Evolutionary conservation across 2,329 filamentous ascomycete genomes (phyloP).

Genomic region (Moelleriella libera): DNA sequence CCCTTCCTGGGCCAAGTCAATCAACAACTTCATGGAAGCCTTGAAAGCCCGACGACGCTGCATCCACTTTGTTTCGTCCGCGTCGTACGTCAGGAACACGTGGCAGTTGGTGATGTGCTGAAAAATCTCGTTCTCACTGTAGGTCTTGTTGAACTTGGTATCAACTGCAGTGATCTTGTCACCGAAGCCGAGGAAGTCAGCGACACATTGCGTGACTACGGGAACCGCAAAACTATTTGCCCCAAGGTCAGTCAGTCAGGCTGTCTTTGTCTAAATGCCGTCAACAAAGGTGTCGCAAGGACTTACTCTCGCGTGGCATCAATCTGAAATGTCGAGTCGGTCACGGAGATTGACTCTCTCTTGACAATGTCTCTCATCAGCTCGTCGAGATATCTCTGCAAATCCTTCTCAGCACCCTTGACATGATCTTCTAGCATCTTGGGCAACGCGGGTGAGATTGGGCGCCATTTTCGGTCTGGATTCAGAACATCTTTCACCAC

Average conservation of each 20-base stretch:
- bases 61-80: slow-evolving; percentile 10
- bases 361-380: slow-evolving; percentile 6
- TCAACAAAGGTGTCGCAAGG: background rate
- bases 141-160: slow-evolving; percentile 2
- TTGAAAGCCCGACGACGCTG: slow-evolving; percentile 9
- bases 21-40: slow-evolving; percentile 7
- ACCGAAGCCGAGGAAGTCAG: slow-evolving; percentile 10
- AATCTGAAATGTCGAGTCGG: slow-evolving; percentile 6
- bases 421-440: background rate
- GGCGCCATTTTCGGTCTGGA: background rate
- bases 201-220: slow-evolving; percentile 9
- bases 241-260: background rate
- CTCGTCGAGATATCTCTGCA: slow-evolving; percentile 3
- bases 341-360: slow-evolving; percentile 6
- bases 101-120: slow-evolving; percentile 13
- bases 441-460: background rate
- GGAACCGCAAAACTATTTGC: slow-evolving; percentile 10
- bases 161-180: slow-evolving; percentile 3
- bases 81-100: slow-evolving; percentile 9
- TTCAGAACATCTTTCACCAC: background rate
- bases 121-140: slow-evolving; percentile 10
- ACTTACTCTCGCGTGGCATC: slow-evolving; percentile 9
- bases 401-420: background rate
- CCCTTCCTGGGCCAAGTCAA: slow-evolving; percentile 5
- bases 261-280: too few relatives aligned